Base-by-base conservation (phyloP, 139 green algal genomes). In the Chlorella sp. region DNA sequence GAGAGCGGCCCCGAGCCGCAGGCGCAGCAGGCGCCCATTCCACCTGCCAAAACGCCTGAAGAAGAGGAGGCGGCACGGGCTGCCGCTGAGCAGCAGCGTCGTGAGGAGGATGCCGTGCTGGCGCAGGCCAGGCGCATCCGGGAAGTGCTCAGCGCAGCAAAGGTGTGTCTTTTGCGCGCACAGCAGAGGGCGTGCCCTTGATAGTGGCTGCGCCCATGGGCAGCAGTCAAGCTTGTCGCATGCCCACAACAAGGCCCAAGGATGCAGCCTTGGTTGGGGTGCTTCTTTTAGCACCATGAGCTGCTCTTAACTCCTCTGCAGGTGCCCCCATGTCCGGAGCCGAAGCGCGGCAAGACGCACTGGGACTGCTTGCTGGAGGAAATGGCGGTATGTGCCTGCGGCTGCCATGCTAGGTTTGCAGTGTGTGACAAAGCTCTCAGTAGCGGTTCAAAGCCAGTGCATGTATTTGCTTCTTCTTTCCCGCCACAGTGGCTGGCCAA, bases 351-450 rank as follows among this genome's bases (percentile, higher is more conserved):
- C 57, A 95, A 95, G 71, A 87, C 32, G 13, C 97, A 99, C 86
- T 98, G 97, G 96, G 96, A 99, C 83, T 88, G 94, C 82, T 65
- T 99, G 83, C 88, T 99, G 67, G 94, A 98, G 74, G 97, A 99
- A 88, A 98, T 98, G 94, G 32, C 79, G 74, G 74, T 67, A 55
- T 17, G 74, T 69, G 74, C 63, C 32, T 51, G 44, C 44, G 44
- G 7, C 44, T 51, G 44, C 44, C 44, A 6, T 51, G 44, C 44
- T 51, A 9, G 44, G n/a, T n/a, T n/a, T n/a, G n/a, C n/a, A n/a
- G n/a, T n/a, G n/a, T n/a, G n/a, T n/a, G n/a, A n/a, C n/a, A n/a
- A n/a, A n/a, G n/a, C n/a, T n/a, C n/a, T n/a, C n/a, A n/a, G n/a
- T n/a, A n/a, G n/a, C n/a, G n/a, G n/a, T n/a, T n/a, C n/a, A n/a